Conservation (phyloP, 2,329 filamentous ascomycete genomes). For the Paecilomyces sp. region DNA sequence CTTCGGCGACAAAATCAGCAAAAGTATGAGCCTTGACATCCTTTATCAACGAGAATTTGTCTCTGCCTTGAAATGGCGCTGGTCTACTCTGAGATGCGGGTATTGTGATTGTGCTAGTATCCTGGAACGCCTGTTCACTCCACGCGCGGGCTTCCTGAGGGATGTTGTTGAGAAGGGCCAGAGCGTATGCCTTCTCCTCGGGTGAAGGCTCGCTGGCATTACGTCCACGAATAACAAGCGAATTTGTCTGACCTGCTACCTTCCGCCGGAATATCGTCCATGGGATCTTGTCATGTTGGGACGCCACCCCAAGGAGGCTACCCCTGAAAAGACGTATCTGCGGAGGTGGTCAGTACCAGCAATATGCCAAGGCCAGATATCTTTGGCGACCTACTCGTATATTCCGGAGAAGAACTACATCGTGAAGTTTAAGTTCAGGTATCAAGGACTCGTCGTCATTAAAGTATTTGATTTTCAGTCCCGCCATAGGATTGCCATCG, state of each 20-base stretch:
- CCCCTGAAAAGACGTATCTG: slow-evolving; percentile 17
- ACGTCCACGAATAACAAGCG: slow-evolving; percentile 21
- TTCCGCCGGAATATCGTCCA: slow-evolving; percentile 30
- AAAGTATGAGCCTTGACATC: slow-evolving; percentile 53
- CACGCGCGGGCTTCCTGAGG: neutral
- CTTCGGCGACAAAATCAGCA: slow-evolving; percentile 64
- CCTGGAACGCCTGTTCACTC: neutral
- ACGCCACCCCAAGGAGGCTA: slow-evolving; percentile 16
- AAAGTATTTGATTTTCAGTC: slow-evolving; percentile 56
- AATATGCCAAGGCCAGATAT: slow-evolving; percentile 5
- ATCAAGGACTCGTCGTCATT: slow-evolving; percentile 35
- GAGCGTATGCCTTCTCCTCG: slow-evolving; percentile 22
- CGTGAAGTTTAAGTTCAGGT: slow-evolving; percentile 45
- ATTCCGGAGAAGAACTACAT: slow-evolving; percentile 58
- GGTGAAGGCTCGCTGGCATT: slow-evolving; percentile 16
- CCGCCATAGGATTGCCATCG: slow-evolving; percentile 32
- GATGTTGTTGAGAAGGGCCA: slow-evolving; percentile 16
- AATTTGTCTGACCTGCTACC: slow-evolving; percentile 10
- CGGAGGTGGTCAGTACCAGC: neutral
- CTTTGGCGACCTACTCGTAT: slow-evolving; percentile 42
- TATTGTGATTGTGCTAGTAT: neutral
- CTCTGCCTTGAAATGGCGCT: neutral
- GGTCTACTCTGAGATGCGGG: neutral
- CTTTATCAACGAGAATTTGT: slow-evolving; percentile 59
- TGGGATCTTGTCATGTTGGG: slow-evolving; percentile 17